Evolutionary conservation across 352 stramenopile genomes (phyloP).

Genomic region (Phytophthora multivora): DNA sequence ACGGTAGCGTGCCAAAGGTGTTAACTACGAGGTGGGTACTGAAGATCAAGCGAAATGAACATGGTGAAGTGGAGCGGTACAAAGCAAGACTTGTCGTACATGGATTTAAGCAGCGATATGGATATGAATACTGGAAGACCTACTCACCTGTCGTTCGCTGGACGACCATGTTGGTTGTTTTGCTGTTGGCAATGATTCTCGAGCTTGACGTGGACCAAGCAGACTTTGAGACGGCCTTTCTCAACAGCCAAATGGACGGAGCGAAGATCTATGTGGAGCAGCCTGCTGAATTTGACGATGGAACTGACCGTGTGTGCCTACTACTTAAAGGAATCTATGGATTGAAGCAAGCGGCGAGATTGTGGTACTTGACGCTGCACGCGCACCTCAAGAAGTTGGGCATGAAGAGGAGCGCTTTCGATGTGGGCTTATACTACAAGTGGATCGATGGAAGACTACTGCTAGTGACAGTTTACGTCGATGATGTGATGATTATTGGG

Average conservation of each 20-base stretch:
- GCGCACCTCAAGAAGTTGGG: not conserved
- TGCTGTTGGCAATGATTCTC: not conserved
- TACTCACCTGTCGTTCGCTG: conserved; percentile 1
- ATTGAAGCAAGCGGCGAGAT: no score
- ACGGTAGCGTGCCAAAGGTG: not conserved
- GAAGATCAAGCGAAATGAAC: not conserved
- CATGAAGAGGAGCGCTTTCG: no score
- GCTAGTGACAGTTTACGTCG: no score
- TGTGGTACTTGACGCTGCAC: no score
- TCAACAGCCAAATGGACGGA: conserved; percentile 1
- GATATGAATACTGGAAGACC: not conserved
- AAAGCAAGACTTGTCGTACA: not conserved
- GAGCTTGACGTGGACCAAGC: not conserved
- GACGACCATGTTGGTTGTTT: not conserved
- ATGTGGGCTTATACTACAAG: no score
- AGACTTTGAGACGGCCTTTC: conserved; percentile 7
- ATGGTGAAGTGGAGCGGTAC: not conserved
- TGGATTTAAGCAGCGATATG: not conserved
- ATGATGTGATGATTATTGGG: no score
- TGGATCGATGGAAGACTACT: no score
- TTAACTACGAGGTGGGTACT: not conserved
- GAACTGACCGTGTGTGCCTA: not conserved
- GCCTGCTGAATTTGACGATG: conserved; percentile 1
- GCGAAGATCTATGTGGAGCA: conserved; percentile 13
- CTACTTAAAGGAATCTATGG: no score